Evolutionary conservation across 257 asterid genomes (phyloP).

Genomic region (Cynanchum wilfordii): DNA sequence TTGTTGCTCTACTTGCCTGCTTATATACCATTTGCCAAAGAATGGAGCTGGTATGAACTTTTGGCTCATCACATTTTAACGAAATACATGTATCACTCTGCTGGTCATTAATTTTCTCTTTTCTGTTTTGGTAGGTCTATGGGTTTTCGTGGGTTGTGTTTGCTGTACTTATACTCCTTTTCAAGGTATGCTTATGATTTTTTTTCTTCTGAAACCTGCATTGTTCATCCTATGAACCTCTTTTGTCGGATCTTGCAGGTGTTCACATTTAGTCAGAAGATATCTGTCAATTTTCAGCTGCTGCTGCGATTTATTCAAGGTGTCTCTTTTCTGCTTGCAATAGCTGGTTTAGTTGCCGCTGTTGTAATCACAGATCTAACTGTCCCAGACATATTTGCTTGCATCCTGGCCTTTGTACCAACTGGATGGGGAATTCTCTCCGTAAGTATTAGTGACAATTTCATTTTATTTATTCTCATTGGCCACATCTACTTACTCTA

Average conservation of each 20-base stretch:
- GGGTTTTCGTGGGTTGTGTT: slow-evolving; percentile 89
- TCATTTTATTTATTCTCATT: not conserved
- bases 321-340: slow-evolving; percentile 62
- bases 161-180: slow-evolving; percentile 76
- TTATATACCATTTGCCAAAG: not conserved
- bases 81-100: not conserved
- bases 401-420: slow-evolving; percentile 89
- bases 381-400: slow-evolving; percentile 73
- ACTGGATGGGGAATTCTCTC: slow-evolving; percentile 99
- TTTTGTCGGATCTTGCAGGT: slow-evolving; percentile 49
- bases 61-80: not conserved
- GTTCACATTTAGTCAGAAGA: slow-evolving; percentile 94
- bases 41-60: not conserved
- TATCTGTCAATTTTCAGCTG: slow-evolving; percentile 94
- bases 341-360: slow-evolving; percentile 76
- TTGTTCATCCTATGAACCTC: not conserved
- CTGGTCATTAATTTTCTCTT: not conserved
- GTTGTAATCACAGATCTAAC: slow-evolving; percentile 52
- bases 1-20: not conserved
- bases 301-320: slow-evolving; percentile 92
- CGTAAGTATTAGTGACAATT: slow-evolving; percentile 38
- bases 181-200: slow-evolving; percentile 56
- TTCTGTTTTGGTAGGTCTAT: slow-evolving; percentile 45
- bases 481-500: not conserved
- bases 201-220: not conserved